Evolutionary conservation across 2,329 filamentous ascomycete genomes (phyloP).

Genomic region (Cryphonectria nitschkei): DNA sequence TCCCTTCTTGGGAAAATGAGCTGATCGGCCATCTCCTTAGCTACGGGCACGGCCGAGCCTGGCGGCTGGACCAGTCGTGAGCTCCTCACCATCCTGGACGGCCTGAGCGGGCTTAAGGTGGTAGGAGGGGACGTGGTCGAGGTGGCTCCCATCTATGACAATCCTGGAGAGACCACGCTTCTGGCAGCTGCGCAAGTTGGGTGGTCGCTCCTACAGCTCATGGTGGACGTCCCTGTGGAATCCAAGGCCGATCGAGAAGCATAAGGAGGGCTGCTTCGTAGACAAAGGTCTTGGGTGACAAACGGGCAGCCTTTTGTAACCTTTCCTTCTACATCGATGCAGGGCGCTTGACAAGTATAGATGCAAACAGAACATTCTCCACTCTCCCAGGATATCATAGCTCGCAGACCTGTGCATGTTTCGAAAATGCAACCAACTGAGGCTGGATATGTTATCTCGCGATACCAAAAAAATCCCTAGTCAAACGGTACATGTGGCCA

Average conservation of each 20-base stretch:
- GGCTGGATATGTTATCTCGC: not conserved
- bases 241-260: conserved; percentile 21
- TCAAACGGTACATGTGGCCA: too few species aligned
- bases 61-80: conserved; percentile 82
- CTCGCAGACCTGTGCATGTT: not conserved
- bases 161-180: conserved; percentile 68
- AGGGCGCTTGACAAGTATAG: not conserved
- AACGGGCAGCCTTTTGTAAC: not conserved
- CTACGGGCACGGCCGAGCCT: conserved; percentile 77
- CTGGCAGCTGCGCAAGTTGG: conserved; percentile 28
- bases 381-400: not conserved
- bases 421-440: not conserved
- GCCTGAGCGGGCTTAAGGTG: conserved; percentile 71
- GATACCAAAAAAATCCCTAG: too few species aligned
- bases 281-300: not conserved
- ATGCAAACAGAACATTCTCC: not conserved
- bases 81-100: conserved; percentile 73
- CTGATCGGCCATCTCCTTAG: conserved; percentile 37
- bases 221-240: conserved; percentile 31
- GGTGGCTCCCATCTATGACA: conserved; percentile 78
- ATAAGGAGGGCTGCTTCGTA: not conserved
- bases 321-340: not conserved
- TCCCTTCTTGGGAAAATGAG: not conserved
- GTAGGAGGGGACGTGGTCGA: conserved; percentile 82
- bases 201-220: conserved; percentile 30